phyloP scores from a whole-genome alignment of 495 filamentous ascomycete species.

The Daldinia bambusicola region DNA sequence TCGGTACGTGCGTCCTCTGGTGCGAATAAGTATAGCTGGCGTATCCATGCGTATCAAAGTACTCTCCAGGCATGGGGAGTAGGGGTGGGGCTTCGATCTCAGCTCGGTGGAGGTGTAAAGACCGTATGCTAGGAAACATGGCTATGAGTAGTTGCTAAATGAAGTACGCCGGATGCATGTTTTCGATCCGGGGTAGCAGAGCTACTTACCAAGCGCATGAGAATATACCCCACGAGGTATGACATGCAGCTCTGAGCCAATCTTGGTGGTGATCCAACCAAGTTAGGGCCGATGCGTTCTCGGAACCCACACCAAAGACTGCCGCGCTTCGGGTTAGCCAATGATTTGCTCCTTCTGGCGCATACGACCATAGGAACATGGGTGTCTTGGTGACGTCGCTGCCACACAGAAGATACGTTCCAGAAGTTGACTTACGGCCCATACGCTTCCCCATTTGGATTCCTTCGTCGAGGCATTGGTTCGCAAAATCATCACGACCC shows the following conservation, averaged over 20 bases:
- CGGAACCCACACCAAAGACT: constrained; percentile 41
- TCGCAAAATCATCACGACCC: constrained; percentile 38
- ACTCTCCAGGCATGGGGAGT: constrained; percentile 39
- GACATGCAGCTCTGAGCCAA: constrained; percentile 42
- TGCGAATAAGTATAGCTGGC: constrained; percentile 13
- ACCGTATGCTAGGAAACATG: constrained; percentile 31
- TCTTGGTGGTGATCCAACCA: constrained; percentile 42
- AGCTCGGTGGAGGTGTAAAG: constrained; percentile 36
- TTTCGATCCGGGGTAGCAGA: constrained; percentile 5
- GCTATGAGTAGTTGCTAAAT: constrained; percentile 13
- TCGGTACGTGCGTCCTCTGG: background rate
- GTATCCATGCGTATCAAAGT: constrained; percentile 18
- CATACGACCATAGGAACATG: constrained; percentile 7
- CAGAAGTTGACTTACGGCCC: constrained; percentile 38
- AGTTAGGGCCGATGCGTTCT: constrained; percentile 30
- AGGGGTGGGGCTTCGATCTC: constrained; percentile 41
- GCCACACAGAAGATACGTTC: background rate
- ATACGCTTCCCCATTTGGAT: constrained; percentile 43
- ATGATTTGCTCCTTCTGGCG: constrained; percentile 14
- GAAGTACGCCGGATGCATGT: background rate
- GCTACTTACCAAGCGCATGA: constrained; percentile 38
- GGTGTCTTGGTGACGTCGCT: constrained; percentile 3
- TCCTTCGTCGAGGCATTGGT: constrained; percentile 33
- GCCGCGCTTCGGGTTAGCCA: constrained; percentile 28
- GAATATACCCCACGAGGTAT: constrained; percentile 46